These are phyloP conservation scores for Colletotrichum neosansevieriae DNA, from an alignment of 2,329 filamentous ascomycete species.

Conservation along the genomic window DNA sequence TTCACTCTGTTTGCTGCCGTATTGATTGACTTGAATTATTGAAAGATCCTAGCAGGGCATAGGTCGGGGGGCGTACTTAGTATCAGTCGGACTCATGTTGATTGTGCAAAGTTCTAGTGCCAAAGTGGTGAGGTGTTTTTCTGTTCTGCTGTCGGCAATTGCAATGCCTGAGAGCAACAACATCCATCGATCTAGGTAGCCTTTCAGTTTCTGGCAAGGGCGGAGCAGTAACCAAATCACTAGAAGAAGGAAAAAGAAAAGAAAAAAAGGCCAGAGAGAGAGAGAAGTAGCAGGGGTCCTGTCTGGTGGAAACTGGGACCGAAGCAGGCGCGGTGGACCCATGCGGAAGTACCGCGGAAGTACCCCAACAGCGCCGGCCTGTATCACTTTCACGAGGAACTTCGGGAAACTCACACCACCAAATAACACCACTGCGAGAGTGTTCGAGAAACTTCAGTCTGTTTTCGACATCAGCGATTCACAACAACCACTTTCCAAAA, in stretches of 20 bases:
- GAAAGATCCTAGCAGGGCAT: conserved; percentile 7
- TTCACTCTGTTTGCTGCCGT: conserved; percentile 25
- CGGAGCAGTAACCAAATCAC: conserved; percentile 9
- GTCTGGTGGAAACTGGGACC: not conserved
- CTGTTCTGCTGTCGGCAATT: not conserved
- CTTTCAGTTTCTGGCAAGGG: conserved; percentile 1
- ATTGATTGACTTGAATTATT: conserved; percentile 2
- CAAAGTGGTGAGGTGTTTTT: conserved; percentile 2
- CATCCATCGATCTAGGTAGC: not conserved
- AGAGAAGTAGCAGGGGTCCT: conserved; percentile 8
- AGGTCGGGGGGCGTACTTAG: not conserved
- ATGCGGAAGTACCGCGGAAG: conserved; percentile 34
- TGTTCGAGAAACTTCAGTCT: conserved; percentile 34
- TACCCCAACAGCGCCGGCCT: conserved; percentile 10
- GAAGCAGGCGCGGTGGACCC: conserved; percentile 2
- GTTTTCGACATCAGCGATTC: not conserved
- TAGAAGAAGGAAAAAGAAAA: not conserved
- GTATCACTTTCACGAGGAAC: not conserved
- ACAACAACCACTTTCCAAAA: not conserved
- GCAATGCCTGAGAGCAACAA: not conserved
- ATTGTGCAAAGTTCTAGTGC: conserved; percentile 10
- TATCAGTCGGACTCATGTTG: conserved; percentile 15
- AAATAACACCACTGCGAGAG: conserved; percentile 13
- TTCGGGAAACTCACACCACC: not conserved
- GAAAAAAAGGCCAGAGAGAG: not conserved